Percentiles rank a stretch among this genome's conserved stretches.
phyloP scores from a whole-genome alignment of 2,329 filamentous ascomycete species.

The Monosporascus sp. region DNA sequence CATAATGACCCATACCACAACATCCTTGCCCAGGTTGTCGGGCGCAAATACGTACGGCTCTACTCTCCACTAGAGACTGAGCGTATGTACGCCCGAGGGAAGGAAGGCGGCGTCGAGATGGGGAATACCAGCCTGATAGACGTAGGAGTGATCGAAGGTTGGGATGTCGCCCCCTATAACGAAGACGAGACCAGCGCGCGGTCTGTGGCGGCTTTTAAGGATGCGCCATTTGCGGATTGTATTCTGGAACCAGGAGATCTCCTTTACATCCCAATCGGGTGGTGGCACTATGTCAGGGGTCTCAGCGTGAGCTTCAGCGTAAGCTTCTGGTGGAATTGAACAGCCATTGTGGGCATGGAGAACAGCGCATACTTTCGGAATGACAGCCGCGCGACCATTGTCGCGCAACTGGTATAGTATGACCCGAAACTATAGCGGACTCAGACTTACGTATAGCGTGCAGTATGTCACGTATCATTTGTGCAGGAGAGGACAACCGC shows the following conservation, averaged over 20 bases:
- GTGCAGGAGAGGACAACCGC: too few relatives aligned
- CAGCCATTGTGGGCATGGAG: not conserved
- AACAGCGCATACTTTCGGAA: too few relatives aligned
- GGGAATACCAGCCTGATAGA: conserved; percentile 82
- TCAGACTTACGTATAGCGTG: not conserved
- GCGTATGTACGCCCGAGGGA: conserved; percentile 55
- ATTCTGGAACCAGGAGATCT: conserved; percentile 77
- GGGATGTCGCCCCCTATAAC: conserved; percentile 36
- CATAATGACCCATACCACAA: conserved; percentile 96
- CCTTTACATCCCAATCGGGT: conserved; percentile 85
- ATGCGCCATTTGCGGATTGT: conserved; percentile 66
- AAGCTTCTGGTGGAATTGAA: conserved; percentile 88
- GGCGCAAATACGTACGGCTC: conserved; percentile 84
- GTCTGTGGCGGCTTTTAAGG: conserved; percentile 42
- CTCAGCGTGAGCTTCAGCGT: conserved; percentile 87
- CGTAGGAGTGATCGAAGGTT: conserved; percentile 62
- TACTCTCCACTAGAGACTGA: conserved; percentile 64
- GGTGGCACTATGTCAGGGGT: conserved; percentile 96
- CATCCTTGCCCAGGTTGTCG: conserved; percentile 82
- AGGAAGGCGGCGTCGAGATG: conserved; percentile 78
- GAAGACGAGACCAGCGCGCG: conserved; percentile 30
- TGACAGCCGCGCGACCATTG: too few relatives aligned
- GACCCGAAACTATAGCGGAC: not conserved
- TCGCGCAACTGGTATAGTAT: too few relatives aligned
- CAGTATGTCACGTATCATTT: not conserved